Evolutionary conservation across 139 green algal genomes (phyloP), one percentile per base, ranked within the genome.

Genomic region (Haematococcus lacustris): DNA sequence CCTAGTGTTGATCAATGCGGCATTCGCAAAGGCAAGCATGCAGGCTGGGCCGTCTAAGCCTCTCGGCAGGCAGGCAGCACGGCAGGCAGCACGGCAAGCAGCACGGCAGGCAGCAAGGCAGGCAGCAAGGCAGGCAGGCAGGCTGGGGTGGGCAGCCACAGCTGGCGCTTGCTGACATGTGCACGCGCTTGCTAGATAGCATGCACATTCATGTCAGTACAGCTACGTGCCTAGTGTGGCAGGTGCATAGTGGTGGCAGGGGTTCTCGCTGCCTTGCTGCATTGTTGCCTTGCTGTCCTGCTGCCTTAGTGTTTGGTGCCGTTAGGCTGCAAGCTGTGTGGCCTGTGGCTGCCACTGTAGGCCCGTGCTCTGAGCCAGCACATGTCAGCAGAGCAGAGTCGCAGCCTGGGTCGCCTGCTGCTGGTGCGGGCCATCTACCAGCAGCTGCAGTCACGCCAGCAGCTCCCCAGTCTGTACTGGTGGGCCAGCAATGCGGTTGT

Each of bases 1-100:
- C 77, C 59, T 81, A 0, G 34, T 70, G 30, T 75, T 88, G n/a
- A 1, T 77, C 28, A 51, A 83, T 23, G 32, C 17, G 1, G 69
- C 73, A 0, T 41, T 79, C 1, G 40, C n/a, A 4, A 35, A 72
- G 39, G 61, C 66, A 57, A n/a, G 69, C 51, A n/a, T 21, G 21
- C 34, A 3, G 3, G 39, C 59, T 30, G 3, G 30, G 41, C 1
- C 32, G 26, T 7, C 3, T 25, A 32, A 50, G 38, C 1, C 0
- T 72, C 25, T 7, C 5, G 59, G 0, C 35, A 41, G 9, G 75
- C n/a, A 26, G n/a, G 25, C 43, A 57, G 43, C 34, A 3, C 38
- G 3, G 25, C 26, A 32, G 3, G 38, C 13, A 60, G 37, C 40
- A 43, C 7, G n/a, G n/a, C n/a, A n/a, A n/a, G n/a, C n/a, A n/a